These are phyloP conservation scores for Euclidium syriacum DNA, from an alignment of 345 rosid genomes.

Conservation along the genomic window DNA sequence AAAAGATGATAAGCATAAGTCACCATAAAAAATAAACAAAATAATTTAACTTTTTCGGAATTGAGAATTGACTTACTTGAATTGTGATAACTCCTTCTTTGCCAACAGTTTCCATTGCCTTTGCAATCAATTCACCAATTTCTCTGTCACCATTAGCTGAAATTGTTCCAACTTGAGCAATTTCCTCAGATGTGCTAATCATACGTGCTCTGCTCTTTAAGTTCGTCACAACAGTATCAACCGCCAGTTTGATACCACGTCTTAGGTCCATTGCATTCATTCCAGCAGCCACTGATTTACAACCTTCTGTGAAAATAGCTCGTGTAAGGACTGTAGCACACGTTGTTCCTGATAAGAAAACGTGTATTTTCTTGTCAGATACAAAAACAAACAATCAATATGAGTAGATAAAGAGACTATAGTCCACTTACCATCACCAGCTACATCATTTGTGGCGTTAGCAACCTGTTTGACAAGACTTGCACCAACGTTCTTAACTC, in stretches of 20 bases:
- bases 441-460: constrained; percentile 93
- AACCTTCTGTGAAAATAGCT: constrained; percentile 86
- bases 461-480: constrained; percentile 99
- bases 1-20: not conserved
- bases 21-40: not conserved
- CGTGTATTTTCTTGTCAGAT: too few relatives aligned
- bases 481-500: constrained; percentile 87
- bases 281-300: constrained; percentile 98
- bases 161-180: constrained; percentile 97
- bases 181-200: constrained; percentile 97
- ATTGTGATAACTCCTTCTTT: constrained; percentile 98
- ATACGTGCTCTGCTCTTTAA: constrained; percentile 82
- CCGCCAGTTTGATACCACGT: constrained; percentile 93
- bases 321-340: constrained; percentile 89
- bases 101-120: constrained; percentile 98
- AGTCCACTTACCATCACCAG: constrained; percentile 74
- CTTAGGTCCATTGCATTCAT: constrained; percentile 97
- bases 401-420: not conserved
- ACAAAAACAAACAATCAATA: constrained; percentile 5
- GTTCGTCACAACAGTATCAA: constrained; percentile 80
- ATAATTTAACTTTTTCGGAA: not conserved
- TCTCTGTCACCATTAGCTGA: constrained; percentile 97
- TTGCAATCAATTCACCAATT: constrained; percentile 93
- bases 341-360: constrained; percentile 93
- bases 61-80: constrained; percentile 41